A percentile compares a stretch with the other conserved stretches of the same genome.
These are phyloP conservation scores for Eremomyces bilateralis DNA, from an alignment of 495 filamentous ascomycete species.

Conservation along the genomic window DNA sequence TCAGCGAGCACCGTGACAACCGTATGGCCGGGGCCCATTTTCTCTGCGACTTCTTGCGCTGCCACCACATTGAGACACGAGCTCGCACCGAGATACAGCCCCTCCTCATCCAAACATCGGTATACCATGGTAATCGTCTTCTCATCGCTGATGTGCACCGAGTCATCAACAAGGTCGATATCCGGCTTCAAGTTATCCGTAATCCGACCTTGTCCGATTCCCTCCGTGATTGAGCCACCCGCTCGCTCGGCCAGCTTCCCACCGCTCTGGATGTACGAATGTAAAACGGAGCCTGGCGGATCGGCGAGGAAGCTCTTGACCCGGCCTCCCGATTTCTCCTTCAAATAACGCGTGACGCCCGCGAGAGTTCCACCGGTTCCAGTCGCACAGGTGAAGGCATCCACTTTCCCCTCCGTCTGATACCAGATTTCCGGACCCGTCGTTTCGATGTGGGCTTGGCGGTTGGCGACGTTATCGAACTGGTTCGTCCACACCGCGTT, in stretches of 20 bases:
- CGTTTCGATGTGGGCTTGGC: constrained; percentile 85
- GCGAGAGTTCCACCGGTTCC: constrained; percentile 86
- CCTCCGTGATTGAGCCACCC: constrained; percentile 86
- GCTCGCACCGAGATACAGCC: constrained; percentile 86
- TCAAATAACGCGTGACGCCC: constrained; percentile 74
- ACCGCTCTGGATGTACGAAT: constrained; percentile 74
- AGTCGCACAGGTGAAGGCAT: constrained; percentile 89
- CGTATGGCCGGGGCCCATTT: constrained; percentile 70
- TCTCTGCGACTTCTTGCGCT: constrained; percentile 82
- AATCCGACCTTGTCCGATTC: constrained; percentile 91
- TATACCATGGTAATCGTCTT: constrained; percentile 98
- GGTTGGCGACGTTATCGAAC: constrained; percentile 91
- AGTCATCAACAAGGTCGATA: constrained; percentile 66
- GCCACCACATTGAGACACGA: constrained; percentile 86
- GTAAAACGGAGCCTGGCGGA: constrained; percentile 77
- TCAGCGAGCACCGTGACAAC: constrained; percentile 90
- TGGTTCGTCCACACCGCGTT: constrained; percentile 99
- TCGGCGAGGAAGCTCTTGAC: constrained; percentile 89
- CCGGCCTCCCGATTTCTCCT: constrained; percentile 51
- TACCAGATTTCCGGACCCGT: constrained; percentile 94
- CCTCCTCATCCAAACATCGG: constrained; percentile 88
- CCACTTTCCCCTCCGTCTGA: constrained; percentile 71
- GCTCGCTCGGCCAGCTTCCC: constrained; percentile 61
- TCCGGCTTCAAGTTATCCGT: constrained; percentile 84
- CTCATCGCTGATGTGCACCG: constrained; percentile 68